Evolutionary conservation across 1,139 yeast species (phyloP).

Genomic region (Torulaspora globosa): DNA sequence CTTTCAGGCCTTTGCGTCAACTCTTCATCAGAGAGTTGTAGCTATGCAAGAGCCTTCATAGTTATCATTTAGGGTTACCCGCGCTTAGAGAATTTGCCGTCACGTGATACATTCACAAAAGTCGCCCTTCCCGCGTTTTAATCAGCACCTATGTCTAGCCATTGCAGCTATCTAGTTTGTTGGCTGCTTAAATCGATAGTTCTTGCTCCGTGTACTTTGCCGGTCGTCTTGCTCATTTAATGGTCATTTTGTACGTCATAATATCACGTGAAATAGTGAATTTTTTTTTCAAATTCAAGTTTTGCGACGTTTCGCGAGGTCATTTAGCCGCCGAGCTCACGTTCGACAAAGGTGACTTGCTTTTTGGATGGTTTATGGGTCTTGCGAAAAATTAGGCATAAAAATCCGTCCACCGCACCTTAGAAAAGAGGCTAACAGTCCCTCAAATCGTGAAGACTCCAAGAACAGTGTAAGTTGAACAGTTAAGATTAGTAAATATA

Average conservation of each 20-base stretch:
- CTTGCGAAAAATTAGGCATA: not conserved
- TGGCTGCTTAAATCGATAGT: too few relatives aligned
- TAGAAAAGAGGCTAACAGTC: not conserved
- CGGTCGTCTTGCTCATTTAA: too few relatives aligned
- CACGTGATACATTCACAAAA: not conserved
- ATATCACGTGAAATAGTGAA: not conserved
- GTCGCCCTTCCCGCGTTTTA: too few relatives aligned
- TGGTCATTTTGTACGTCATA: too few relatives aligned
- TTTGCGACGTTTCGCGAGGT: too few relatives aligned
- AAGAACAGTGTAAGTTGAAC: not conserved
- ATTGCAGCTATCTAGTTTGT: too few relatives aligned
- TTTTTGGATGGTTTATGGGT: not conserved
- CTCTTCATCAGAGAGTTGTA: not conserved
- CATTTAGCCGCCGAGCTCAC: not conserved
- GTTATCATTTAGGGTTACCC: not conserved
- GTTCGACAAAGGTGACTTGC: not conserved
- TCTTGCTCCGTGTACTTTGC: too few relatives aligned
- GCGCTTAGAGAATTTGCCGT: too few relatives aligned
- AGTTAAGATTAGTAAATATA: constrained; percentile 3
- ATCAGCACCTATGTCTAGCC: too few relatives aligned
- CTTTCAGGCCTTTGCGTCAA: not conserved
- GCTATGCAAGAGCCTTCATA: not conserved
- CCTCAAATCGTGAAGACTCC: not conserved
- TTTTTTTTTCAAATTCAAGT: too few relatives aligned
- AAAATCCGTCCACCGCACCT: not conserved